Evolutionary conservation across 164 flowering plant genomes (phyloP).

Genomic region (Malania oleifera): DNA sequence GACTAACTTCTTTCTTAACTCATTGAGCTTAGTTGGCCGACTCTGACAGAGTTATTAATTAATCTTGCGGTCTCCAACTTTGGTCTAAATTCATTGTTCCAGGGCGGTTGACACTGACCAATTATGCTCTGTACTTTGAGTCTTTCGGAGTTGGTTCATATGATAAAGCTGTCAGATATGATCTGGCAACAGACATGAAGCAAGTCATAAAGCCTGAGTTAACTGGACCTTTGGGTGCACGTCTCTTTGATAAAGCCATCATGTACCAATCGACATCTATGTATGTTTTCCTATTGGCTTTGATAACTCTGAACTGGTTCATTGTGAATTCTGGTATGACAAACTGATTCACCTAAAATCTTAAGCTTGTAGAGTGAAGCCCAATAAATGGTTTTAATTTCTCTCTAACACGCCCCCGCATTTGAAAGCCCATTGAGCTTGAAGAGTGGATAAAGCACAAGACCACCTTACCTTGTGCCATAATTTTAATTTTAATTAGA

Average conservation of each 20-base stretch:
- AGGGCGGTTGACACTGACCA: slow-evolving; percentile 6
- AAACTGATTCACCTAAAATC: too few relatives aligned
- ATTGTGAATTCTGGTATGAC: too few relatives aligned
- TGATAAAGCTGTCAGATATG: slow-evolving; percentile 5
- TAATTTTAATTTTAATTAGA: too few relatives aligned
- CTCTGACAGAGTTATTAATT: not conserved
- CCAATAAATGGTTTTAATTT: too few relatives aligned
- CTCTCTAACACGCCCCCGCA: too few relatives aligned
- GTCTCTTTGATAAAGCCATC: slow-evolving; percentile 4
- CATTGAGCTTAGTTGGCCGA: too few relatives aligned
- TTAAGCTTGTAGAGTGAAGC: too few relatives aligned
- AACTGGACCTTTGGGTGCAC: slow-evolving; percentile 8
- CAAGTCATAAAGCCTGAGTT: slow-evolving; percentile 5
- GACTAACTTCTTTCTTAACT: too few relatives aligned
- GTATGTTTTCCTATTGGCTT: not conserved
- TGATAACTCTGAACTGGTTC: not conserved
- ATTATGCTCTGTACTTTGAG: slow-evolving; percentile 6
- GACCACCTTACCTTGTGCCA: too few relatives aligned
- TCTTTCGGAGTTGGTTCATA: slow-evolving; percentile 1
- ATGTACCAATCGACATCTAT: slow-evolving; percentile 1
- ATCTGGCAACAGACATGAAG: not conserved
- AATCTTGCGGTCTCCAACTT: not conserved
- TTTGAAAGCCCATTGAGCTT: too few relatives aligned
- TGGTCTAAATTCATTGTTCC: not conserved
- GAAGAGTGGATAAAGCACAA: too few relatives aligned